These are phyloP conservation scores for Fusarium sulawesiense DNA, from an alignment of 2,329 filamentous ascomycete genomes.

Conservation along the genomic window DNA sequence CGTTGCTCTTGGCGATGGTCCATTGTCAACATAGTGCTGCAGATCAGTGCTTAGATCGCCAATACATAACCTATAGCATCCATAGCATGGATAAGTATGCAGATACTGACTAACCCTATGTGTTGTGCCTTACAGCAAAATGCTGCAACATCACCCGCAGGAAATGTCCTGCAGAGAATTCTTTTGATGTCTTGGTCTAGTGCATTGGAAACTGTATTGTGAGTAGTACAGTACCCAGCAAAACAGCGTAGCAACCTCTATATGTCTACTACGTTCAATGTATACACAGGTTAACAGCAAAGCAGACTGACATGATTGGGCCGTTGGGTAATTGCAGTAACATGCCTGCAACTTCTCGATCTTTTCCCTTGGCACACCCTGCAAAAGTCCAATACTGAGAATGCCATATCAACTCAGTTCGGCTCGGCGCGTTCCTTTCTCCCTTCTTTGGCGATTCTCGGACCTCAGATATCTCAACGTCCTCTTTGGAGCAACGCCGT, in stretches of 20 bases:
- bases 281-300: background rate
- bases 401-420: slow-evolving; percentile 19
- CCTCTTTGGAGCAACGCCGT: slow-evolving; percentile 3
- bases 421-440: slow-evolving; percentile 35
- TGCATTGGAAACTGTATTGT: background rate
- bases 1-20: slow-evolving; percentile 28
- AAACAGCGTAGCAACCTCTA: slow-evolving; percentile 2
- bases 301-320: slow-evolving; percentile 1
- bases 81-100: background rate
- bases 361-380: background rate
- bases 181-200: background rate
- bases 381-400: slow-evolving; percentile 1
- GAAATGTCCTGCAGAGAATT: slow-evolving; percentile 10
- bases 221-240: background rate
- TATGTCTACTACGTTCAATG: background rate
- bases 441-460: slow-evolving; percentile 14
- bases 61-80: slow-evolving; percentile 12
- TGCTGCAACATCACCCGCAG: slow-evolving; percentile 28
- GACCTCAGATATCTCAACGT: slow-evolving; percentile 18
- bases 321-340: slow-evolving; percentile 4
- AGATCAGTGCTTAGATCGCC: slow-evolving; percentile 30
- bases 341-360: slow-evolving; percentile 12
- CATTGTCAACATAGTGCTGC: slow-evolving; percentile 17
- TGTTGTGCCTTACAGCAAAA: background rate
- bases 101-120: slow-evolving; percentile 1